These are phyloP conservation scores for Hamamelis virginiana DNA, from an alignment of 164 flowering plant species.

Conservation along the genomic window DNA sequence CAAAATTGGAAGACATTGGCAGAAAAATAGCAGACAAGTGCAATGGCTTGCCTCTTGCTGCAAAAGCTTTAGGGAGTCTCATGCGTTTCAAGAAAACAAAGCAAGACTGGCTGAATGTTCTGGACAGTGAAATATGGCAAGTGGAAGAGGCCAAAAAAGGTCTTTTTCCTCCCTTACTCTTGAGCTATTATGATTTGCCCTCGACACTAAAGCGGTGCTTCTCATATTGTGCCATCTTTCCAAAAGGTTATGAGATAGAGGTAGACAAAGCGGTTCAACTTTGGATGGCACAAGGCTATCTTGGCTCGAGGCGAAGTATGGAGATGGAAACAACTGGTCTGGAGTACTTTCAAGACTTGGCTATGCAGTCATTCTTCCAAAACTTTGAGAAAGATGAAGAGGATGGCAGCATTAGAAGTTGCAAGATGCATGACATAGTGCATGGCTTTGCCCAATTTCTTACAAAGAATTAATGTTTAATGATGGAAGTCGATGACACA, in stretches of 20 bases:
- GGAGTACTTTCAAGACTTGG: background rate
- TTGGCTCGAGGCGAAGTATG: background rate
- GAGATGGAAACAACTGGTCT: background rate
- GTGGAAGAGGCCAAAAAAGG: background rate
- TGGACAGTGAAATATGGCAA: slow-evolving; percentile 1
- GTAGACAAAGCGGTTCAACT: background rate
- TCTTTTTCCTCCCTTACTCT: too few relatives aligned
- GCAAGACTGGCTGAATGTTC: background rate
- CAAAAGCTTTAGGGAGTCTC: too few relatives aligned
- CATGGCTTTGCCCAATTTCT: slow-evolving; percentile 15
- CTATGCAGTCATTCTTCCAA: slow-evolving; percentile 1
- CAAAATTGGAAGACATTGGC: too few relatives aligned
- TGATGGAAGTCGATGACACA: background rate
- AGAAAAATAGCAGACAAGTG: too few relatives aligned
- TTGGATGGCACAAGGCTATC: background rate
- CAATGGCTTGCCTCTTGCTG: too few relatives aligned
- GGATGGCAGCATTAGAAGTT: background rate
- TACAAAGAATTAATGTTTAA: background rate
- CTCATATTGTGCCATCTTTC: slow-evolving; percentile 3
- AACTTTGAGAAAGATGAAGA: slow-evolving; percentile 6
- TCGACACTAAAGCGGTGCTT: background rate
- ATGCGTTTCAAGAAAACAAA: too few relatives aligned
- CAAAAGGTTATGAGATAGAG: background rate
- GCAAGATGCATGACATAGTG: slow-evolving; percentile 15
- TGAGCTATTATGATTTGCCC: too few relatives aligned